Evolutionary conservation across 768 basidiomycete genomes (phyloP), one percentile per base, ranked within the genome.

Genomic region (Hericium coralloides): DNA sequence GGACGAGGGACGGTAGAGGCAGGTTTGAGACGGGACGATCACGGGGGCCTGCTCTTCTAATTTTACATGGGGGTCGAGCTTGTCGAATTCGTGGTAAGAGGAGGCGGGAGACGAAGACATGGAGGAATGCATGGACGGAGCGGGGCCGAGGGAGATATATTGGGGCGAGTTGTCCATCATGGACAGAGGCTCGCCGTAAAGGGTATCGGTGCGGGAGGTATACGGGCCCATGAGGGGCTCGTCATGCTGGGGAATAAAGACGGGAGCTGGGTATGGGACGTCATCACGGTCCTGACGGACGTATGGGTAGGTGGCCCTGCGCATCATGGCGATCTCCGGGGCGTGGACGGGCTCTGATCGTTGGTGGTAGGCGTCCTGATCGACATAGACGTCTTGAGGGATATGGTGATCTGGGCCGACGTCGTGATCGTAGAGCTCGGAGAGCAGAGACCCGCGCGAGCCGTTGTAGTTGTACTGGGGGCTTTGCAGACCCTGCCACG

Each of bases 291-390:
- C 89, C 62, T 88, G 85, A 45, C 86, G 79, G 53, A 86, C 85
- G 65, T 83, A 85, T 49, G 89, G 89, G 70, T 82, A 89, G 0
- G 89, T 90, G 1, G 84, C 83, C 58, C 89, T 78, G 51, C 89
- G 85, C 55, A 68, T 64, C 12, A 72, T 68, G 49, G 75, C 66
- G 64, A 79, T 76, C 59, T 84, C 82, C 56, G 72, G 71, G 6
- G 60, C 60, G 43, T 74, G 68, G 55, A 67, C 67, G 56, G 64
- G 64, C 26, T 49, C 58, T 56, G 59, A 57, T 41, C 57, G 56
- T 60, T 68, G 59, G 64, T 62, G 65, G 22, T 55, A 58, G 43
- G 61, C 58, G 25, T 60, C 61, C 52, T 61, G 63, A 56, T 60
- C 62, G 38, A 62, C 59, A 25, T 68, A 59, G 43, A 64, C 60